phyloP scores from a whole-genome alignment of 2,329 filamentous ascomycete species.

The Fusarium brachygibbosum region DNA sequence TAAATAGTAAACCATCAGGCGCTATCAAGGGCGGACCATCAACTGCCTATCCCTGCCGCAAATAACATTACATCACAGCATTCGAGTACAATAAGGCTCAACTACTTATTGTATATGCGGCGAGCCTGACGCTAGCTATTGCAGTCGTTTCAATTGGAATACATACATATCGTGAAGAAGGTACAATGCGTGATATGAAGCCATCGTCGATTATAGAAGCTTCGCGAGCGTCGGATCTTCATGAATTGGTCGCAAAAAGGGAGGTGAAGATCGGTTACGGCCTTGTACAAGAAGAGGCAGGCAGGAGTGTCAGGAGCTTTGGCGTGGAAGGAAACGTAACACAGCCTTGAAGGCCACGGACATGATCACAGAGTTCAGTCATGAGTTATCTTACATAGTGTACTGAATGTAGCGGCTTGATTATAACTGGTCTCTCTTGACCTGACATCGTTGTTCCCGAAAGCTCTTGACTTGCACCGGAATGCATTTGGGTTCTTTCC shows the following conservation, averaged over 20 bases:
- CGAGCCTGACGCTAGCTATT: background rate
- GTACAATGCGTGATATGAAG: slow-evolving; percentile 19
- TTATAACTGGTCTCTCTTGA: too few species aligned
- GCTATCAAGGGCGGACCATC: rapidly evolving
- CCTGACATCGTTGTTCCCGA: too few species aligned
- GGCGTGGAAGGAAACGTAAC: background rate
- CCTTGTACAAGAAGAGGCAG: background rate
- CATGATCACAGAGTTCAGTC: too few species aligned
- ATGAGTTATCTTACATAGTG: too few species aligned
- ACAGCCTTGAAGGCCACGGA: background rate
- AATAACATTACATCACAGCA: rapidly evolving
- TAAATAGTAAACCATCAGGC: background rate
- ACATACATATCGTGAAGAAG: background rate
- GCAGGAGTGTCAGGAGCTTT: background rate
- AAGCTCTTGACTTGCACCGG: too few species aligned
- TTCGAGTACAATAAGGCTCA: background rate
- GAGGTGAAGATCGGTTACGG: background rate
- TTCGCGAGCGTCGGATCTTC: background rate
- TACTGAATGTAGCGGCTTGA: too few species aligned
- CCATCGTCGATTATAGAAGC: slow-evolving; percentile 2
- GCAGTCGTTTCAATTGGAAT: rapidly evolving
- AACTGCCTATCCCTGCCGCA: background rate
- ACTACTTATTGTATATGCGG: background rate
- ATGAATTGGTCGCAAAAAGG: rapidly evolving
- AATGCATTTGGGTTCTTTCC: too few species aligned